Base-by-base conservation (phyloP, 2,329 filamentous ascomycete species). In the Pseudogymnoascus sp. region DNA sequence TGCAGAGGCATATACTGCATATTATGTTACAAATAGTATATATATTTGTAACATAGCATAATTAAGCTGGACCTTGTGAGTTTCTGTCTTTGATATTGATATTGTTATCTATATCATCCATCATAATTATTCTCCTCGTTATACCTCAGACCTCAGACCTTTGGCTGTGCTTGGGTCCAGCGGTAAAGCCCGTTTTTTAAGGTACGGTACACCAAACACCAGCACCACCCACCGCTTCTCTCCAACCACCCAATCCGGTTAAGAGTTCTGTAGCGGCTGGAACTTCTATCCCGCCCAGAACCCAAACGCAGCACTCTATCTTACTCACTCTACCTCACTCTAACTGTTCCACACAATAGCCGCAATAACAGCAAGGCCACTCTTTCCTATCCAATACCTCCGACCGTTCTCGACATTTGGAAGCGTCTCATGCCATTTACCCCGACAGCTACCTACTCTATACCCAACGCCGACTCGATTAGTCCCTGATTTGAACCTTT, bases 171-270 rank as follows among this genome's bases (percentile, higher is more conserved):
- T 38, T 28, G 12, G 14, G 30, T 28, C 42, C 42, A 28, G 23
- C 23, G 23, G 23, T 28, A 49, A 49, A 49, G 42, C 42, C 42
- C 42, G 42, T 49, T 16, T 49, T 49, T 49, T 30, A 49, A 49
- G 42, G 42, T 49, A 49, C 23, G 42, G 14, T 49, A 49, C 42
- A 49, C 42, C 42, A 49, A 49, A 49, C 42, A 49, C 12, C 23
- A 28, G 9, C 22, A 33, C 41, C 35, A 62, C 52, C 62, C 45
- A 22, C 41, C 39, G 22, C 62, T 60, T 42, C 42, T 55, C 55
- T 60, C 55, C 55, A 41, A 62, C 60, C 62, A 38, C 59, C 60
- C 62, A 33, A 62, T 55, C 52, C 58, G 52, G 58, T 36, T 23
- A 58, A 35, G 30, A 12, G 6, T 39, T 49, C 49, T 58, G 30